These are phyloP conservation scores for Puccinia horiana DNA, from an alignment of 1,284 basidiomycete genomes.

Conservation along the genomic window DNA sequence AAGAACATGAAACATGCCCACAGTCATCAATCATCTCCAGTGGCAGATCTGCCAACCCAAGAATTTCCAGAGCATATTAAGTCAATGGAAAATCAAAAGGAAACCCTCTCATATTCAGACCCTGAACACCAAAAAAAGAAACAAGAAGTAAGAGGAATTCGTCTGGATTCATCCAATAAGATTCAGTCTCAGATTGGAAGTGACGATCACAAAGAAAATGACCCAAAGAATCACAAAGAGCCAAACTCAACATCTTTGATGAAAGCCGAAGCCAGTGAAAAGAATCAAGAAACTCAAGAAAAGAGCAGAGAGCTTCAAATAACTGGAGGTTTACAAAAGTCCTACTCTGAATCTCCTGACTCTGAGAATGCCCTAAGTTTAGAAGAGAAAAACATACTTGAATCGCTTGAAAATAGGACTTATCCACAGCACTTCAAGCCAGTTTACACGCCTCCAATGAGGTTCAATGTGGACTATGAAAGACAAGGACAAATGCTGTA, in stretches of 20 bases:
- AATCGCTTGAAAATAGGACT: not conserved
- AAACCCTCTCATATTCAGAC: not conserved
- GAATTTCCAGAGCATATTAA: not conserved
- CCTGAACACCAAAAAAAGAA: not conserved
- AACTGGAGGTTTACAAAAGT: not conserved
- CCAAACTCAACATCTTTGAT: not conserved
- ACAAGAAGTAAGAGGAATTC: not conserved
- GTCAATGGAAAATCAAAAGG: not conserved
- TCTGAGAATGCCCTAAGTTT: not conserved
- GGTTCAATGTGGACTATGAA: not conserved
- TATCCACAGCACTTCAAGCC: not conserved
- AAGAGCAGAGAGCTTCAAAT: not conserved
- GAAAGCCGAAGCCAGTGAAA: not conserved
- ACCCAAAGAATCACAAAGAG: not conserved
- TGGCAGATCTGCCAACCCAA: not conserved
- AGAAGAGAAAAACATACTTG: not conserved
- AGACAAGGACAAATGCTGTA: not conserved
- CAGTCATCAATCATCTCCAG: not conserved
- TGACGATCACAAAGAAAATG: not conserved
- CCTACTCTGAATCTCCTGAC: not conserved
- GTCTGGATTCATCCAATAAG: not conserved
- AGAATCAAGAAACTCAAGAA: not conserved
- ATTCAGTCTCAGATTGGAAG: not conserved
- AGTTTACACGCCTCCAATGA: not conserved
- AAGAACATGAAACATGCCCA: not conserved